Base-by-base conservation (phyloP, 176 grass and related monocot genomes). In the Bonia amplexicaulis region DNA sequence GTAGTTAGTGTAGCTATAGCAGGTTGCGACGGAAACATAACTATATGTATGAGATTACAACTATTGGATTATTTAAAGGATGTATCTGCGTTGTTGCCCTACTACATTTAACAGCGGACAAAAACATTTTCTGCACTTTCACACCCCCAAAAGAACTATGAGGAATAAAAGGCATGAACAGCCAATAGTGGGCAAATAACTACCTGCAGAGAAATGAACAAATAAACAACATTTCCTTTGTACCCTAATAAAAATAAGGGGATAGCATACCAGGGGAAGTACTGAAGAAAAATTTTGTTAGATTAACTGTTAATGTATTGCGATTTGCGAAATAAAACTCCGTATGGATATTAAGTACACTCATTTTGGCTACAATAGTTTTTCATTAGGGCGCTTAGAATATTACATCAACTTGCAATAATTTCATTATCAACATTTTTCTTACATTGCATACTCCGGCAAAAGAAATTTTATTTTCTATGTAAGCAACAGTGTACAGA, bases 1-100 rank as follows among this genome's bases (percentile, higher is more conserved):
- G 47, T 17, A 91, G 22, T 85, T 25, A 88, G 80, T 13, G 76
- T 6, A 62, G 23, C 25, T 62, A 76, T 51, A 51, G 6, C 57
- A 64, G 3, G 60, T 69, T 44, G 15, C 20, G 7, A 20, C 19
- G 29, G 26, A 80, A 19, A 33, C 25, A 49, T 51, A 12, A 58
- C 9, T 73, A 12, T 3, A 55, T 51, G 9, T 37, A 55, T 72
- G 33, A 76, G 9, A 76, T 40, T 74, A 13, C 53, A 75, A 47
- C 17, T 7, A 71, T 45, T 48, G 40, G 15, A 7, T 84, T 45
- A 11, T 45, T 45, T 45, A 66, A 69, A 49, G 19, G 31, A 74
- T 80, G 29, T 8, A 33, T 19, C 19, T 45, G 52, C 65, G 47
- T n/a, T 48, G 22, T 85, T 85, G 15, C 2, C 42, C 35, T 80